These are phyloP conservation scores for Acacia pycnantha DNA, from an alignment of 331 rosid species.

Conservation along the genomic window DNA sequence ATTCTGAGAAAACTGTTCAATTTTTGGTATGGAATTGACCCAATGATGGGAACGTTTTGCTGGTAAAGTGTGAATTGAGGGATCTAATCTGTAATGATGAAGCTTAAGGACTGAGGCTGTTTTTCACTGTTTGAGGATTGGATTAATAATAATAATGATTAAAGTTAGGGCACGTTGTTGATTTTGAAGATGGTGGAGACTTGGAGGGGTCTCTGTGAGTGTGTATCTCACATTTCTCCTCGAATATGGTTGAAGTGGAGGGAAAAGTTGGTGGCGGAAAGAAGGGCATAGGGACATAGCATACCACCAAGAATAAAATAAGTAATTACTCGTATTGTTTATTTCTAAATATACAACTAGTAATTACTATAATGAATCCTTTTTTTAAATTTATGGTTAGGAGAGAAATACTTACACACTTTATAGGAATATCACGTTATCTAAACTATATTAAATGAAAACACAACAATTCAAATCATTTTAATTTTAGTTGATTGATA, in stretches of 20 bases:
- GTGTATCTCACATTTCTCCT: not conserved
- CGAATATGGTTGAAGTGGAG: not conserved
- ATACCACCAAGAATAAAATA: not conserved
- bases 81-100: constrained; percentile 32
- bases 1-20: not conserved
- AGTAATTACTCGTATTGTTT: not conserved
- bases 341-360: not conserved
- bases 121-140: not conserved
- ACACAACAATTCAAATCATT: no score
- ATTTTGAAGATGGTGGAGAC: constrained; percentile 25
- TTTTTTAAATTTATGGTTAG: not conserved
- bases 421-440: no score
- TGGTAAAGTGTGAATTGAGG: constrained; percentile 28
- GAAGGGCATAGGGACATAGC: not conserved
- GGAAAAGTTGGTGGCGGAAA: not conserved
- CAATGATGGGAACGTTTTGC: constrained; percentile 27
- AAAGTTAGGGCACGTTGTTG: constrained; percentile 29
- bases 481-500: no score
- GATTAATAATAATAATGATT: constrained; percentile 39
- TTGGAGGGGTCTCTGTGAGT: constrained; percentile 6
- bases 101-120: constrained; percentile 12
- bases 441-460: no score
- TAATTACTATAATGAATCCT: not conserved
- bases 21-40: not conserved
- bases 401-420: no score